Conservation (phyloP, 371 early-diverging fungal genomes). For the Syncephalastrum monosporum region DNA sequence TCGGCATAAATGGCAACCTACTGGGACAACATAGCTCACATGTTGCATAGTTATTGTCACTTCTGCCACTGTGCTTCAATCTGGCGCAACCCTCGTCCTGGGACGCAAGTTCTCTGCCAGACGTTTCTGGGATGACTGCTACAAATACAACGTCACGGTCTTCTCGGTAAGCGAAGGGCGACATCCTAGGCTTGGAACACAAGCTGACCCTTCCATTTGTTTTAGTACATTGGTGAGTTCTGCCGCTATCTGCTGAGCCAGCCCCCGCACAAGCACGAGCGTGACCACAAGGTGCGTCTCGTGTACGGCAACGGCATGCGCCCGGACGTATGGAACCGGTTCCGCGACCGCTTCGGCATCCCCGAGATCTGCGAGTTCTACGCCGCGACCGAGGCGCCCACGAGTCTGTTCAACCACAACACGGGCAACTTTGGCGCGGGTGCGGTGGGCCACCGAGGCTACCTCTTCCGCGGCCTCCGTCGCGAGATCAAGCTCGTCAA, state of each 20-base stretch:
- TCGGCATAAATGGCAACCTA: neutral
- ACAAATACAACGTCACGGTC: constrained; percentile 31
- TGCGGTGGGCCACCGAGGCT: constrained; percentile 52
- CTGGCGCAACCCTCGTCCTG: constrained; percentile 41
- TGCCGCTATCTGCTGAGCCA: constrained; percentile 62
- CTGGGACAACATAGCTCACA: neutral
- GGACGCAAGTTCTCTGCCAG: constrained; percentile 49
- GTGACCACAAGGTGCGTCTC: constrained; percentile 45
- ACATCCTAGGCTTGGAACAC: neutral
- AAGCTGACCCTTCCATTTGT: neutral
- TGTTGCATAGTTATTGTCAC: constrained; percentile 31
- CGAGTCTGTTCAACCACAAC: constrained; percentile 49
- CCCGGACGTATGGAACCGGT: constrained; percentile 65
- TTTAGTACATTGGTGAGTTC: constrained; percentile 69
- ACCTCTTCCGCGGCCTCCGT: constrained; percentile 21
- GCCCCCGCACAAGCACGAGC: constrained; percentile 50
- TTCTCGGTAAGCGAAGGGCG: constrained; percentile 27
- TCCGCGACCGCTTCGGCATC: constrained; percentile 55
- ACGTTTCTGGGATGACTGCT: constrained; percentile 50
- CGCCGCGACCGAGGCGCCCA: constrained; percentile 44
- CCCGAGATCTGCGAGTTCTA: constrained; percentile 56
- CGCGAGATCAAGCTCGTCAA: constrained; percentile 30
- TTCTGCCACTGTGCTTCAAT: constrained; percentile 18
- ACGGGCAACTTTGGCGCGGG: constrained; percentile 48
- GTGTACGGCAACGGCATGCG: constrained; percentile 74